Evolutionary conservation across 352 stramenopile genomes (phyloP), one percentile per base, ranked within the genome.

Genomic region (Pilasporangium apinafurcum): DNA sequence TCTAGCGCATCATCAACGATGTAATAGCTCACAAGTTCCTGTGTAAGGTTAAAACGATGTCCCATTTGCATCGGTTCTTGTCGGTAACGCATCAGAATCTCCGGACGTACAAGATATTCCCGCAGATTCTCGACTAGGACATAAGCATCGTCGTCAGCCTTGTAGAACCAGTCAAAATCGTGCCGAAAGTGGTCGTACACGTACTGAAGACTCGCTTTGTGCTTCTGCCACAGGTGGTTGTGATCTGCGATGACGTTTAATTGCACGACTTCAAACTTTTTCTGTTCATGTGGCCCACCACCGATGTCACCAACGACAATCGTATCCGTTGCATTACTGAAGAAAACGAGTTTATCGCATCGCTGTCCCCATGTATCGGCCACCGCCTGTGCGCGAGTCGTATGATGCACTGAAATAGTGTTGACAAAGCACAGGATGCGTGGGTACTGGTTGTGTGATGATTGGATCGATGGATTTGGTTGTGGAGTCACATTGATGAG

Each of bases 151-250:
- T 92, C 80, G 38, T 92, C 80, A 1, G 71, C 68, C 47, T 92
- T 92, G 61, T 92, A 92, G 47, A 92, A 89, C 80, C 80, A 92
- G 59, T 92, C 76, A 41, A 71, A 92, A 18, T 80, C 74, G 57
- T 92, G 66, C 3, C 76, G 80, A 37, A 82, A 89, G 52, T 72
- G 56, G 27, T 72, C 35, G 57, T 87, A 68, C 17, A 88, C 69
- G 48, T 89, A 88, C 24, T 64, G 54, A 20, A 92, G 53, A 34
- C 62, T 88, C 16, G 59, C 68, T 49, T 88, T 89, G 59, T 87
- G 74, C 61, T 92, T 92, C 45, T 86, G 75, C 76, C 77, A 89
- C 30, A 92, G 47, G 44, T 92, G 76, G 47, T 92, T 83, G 48
- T 92, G 75, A 50, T 89, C 77, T 0, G 76, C 71, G 14, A 68